Conservation (phyloP, 176 grass and related monocot genomes). For the Rhynchospora breviuscula region DNA sequence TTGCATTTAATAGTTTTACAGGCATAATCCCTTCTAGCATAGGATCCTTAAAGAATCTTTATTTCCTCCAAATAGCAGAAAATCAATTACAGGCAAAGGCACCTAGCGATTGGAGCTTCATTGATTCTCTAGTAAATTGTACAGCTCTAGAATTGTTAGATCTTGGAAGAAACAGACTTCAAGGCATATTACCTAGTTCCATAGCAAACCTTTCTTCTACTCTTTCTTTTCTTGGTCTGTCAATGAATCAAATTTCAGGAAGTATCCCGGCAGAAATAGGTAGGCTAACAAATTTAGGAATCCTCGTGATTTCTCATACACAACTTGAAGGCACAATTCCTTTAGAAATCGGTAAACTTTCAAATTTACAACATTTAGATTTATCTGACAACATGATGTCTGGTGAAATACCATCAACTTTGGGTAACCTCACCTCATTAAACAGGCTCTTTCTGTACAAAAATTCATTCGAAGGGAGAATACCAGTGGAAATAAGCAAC, state of each 20-base stretch:
- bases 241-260: conserved; percentile 19
- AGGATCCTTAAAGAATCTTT: conserved; percentile 21
- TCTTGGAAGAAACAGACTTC: conserved; percentile 2
- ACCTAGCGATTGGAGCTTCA: conserved; percentile 19
- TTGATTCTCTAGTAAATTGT: conserved; percentile 18
- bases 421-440: conserved; percentile 20
- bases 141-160: background rate
- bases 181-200: conserved; percentile 14
- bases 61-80: background rate
- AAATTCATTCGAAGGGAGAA: conserved; percentile 8
- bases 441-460: background rate
- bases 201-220: conserved; percentile 22
- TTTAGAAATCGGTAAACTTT: conserved; percentile 12
- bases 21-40: conserved; percentile 18
- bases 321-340: conserved; percentile 16
- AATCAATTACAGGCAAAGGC: conserved; percentile 12
- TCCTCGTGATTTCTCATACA: background rate
- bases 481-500: conserved; percentile 2
- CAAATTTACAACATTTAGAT: background rate
- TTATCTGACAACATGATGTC: conserved; percentile 26
- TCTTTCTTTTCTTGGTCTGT: background rate
- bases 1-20: background rate
- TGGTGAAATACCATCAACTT: conserved; percentile 2
- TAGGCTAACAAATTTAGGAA: background rate
- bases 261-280: conserved; percentile 16